Base-by-base conservation (phyloP, 1,284 basidiomycete species). In the Blastosporella zonata region DNA sequence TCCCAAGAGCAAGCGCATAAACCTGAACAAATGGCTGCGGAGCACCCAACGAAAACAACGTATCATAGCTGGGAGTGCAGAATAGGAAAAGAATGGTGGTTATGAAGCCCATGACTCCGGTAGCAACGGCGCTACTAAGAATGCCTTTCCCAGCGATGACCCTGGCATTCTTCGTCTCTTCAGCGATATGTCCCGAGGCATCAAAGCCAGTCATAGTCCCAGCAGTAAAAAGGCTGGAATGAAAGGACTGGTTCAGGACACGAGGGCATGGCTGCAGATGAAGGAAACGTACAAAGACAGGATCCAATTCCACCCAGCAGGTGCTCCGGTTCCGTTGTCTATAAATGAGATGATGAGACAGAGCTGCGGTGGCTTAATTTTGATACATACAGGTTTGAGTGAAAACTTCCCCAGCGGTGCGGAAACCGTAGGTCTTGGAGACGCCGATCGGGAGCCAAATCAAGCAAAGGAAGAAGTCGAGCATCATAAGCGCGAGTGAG, bases 391-490 rank as follows among this genome's bases (percentile, higher is more conserved):
- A 88, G n/a, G 81, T 85, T 70, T 77, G 71, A 5, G 84, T 88
- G 58, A 93, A 93, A 1, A 89, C 90, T 31, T 91, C 90, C 33
- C 81, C 78, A 0, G 86, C 84, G 21, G 79, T 76, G 47, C 90
- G 79, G 67, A 93, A 89, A 9, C 90, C 91, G 56, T 91, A 93
- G 0, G 89, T 90, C 58, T 74, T 83, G 9, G 82, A 84, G 1
- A 90, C 90, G 1, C 87, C 90, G 50, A 93, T 90, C 0, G 91
- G 91, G 35, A 94, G 76, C 91, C 91, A 94, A 55, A 92, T 89
- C 36, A 91, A 63, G 63, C 88, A 90, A 15, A 93, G 76, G 60
- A 92, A 69, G 67, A 93, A 90, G 67, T 94, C 91, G 40, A 91
- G 65, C 72, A 90, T 81, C 66, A 92, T 86, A 41, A 93, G 62